phyloP scores from a whole-genome alignment of 2,329 filamentous ascomycete genomes.

The Dothistroma pini region DNA sequence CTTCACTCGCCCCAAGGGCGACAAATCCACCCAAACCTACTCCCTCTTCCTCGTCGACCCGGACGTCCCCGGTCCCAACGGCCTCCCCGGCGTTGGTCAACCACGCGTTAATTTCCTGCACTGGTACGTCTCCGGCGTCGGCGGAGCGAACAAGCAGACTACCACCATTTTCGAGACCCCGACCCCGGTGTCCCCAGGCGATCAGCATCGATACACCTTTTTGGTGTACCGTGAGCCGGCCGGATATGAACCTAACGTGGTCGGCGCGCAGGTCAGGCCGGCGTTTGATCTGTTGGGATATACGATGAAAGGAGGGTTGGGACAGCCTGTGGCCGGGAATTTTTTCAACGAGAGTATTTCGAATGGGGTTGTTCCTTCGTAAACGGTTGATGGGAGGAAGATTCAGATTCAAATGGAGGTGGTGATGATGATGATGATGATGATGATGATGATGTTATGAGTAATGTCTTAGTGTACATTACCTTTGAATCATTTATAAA shows the following conservation, averaged over 20 bases:
- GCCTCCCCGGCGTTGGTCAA: constrained; percentile 7
- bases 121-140: constrained; percentile 14
- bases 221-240: constrained; percentile 13
- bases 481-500: not conserved
- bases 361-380: constrained; percentile 1
- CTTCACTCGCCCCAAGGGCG: constrained; percentile 6
- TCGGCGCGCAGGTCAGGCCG: constrained; percentile 9
- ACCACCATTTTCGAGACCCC: constrained; percentile 11
- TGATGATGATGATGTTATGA: not conserved
- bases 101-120: constrained; percentile 16
- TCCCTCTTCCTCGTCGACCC: constrained; percentile 16
- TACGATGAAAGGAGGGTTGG: constrained; percentile 1
- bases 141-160: not conserved
- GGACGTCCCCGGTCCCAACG: constrained; percentile 14
- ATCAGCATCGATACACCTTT: constrained; percentile 15
- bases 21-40: constrained; percentile 5
- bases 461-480: not conserved
- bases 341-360: constrained; percentile 4
- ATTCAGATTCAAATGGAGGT: not conserved
- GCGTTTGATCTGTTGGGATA: constrained; percentile 14
- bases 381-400: not conserved
- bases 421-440: no score
- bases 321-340: constrained; percentile 6
- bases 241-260: constrained; percentile 6
- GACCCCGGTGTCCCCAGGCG: constrained; percentile 5